Conservation (phyloP, 2,329 filamentous ascomycete species). For the Penicillium verrucosum region DNA sequence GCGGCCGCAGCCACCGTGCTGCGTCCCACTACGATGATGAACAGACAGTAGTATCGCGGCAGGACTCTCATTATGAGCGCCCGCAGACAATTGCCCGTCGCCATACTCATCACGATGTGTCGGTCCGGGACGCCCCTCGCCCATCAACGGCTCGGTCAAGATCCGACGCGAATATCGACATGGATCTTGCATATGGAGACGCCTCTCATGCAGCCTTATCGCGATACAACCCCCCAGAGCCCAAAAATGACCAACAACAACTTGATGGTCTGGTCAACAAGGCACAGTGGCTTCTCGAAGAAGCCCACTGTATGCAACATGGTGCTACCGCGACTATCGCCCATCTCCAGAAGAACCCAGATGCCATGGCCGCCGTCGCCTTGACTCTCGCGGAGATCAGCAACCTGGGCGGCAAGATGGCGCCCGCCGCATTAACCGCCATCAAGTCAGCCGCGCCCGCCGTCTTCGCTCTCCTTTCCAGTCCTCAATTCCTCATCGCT, state of each 20-base stretch:
- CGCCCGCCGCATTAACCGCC: constrained; percentile 70
- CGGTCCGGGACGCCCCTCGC: constrained; percentile 23
- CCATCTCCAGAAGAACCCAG: constrained; percentile 75
- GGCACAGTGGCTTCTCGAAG: constrained; percentile 74
- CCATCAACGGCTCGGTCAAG: constrained; percentile 30
- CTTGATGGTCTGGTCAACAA: constrained; percentile 67
- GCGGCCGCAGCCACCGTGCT: constrained; percentile 28
- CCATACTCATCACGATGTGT: constrained; percentile 39
- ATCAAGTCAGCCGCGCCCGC: constrained; percentile 80
- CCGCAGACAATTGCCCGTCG: constrained; percentile 33
- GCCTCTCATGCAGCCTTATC: constrained; percentile 62
- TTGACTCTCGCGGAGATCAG: constrained; percentile 90
- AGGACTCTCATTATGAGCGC: constrained; percentile 20
- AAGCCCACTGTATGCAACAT: constrained; percentile 85
- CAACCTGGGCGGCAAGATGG: constrained; percentile 75
- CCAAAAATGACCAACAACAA: constrained; percentile 52
- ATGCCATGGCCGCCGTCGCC: constrained; percentile 90
- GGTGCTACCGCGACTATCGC: constrained; percentile 78
- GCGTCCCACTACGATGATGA: constrained; percentile 31
- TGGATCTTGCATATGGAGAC: constrained; percentile 88
- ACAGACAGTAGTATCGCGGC: constrained; percentile 23
- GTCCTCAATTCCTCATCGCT: constrained; percentile 91
- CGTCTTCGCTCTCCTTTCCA: constrained; percentile 79
- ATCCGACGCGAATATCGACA: constrained; percentile 60
- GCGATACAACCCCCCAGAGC: constrained; percentile 43